Percentiles rank a stretch among this genome's conserved stretches.
Conservation (phyloP, 768 basidiomycete species). For the Calocybe cyanea region DNA sequence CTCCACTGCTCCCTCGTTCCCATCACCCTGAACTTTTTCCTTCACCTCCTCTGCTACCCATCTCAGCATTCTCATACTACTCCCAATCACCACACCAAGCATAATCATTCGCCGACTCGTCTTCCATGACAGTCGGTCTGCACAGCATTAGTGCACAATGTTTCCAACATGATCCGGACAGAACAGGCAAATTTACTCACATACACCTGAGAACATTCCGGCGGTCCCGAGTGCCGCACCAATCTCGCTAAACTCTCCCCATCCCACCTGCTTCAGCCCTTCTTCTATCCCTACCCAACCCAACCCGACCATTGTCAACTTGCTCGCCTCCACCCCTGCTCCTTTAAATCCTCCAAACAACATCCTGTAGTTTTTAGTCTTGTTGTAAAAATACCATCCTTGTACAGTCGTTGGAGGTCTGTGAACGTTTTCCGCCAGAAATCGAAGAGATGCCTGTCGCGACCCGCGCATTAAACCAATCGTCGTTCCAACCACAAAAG, state of each 20-base stretch:
- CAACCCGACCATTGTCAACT: conserved; percentile 37
- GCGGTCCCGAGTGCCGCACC: conserved; percentile 67
- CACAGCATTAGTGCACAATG: conserved; percentile 5
- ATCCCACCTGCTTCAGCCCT: conserved; percentile 32
- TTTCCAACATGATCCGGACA: conserved; percentile 4
- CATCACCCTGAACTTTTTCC: conserved; percentile 16
- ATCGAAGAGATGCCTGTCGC: conserved; percentile 67
- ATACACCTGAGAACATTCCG: conserved; percentile 49
- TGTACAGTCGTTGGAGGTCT: conserved; percentile 78
- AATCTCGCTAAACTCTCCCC: conserved; percentile 40
- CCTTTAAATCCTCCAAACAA: conserved; percentile 69
- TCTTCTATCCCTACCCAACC: conserved; percentile 45
- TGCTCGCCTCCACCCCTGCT: conserved; percentile 53
- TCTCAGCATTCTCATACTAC: conserved; percentile 43
- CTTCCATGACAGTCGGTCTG: conserved; percentile 59
- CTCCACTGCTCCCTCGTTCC: not conserved
- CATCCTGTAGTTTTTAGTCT: conserved; percentile 91
- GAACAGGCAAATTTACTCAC: conserved; percentile 30
- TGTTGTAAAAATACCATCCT: conserved; percentile 96
- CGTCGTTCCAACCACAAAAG: conserved; percentile 55
- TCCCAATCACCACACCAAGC: conserved; percentile 59
- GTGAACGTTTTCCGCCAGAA: conserved; percentile 92
- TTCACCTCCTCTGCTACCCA: conserved; percentile 29
- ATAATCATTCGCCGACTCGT: conserved; percentile 41
- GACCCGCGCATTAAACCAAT: conserved; percentile 75